Percentiles rank a stretch among this genome's conserved stretches.
Evolutionary conservation across 441 rosid genomes (phyloP).

Genomic region (Croton setiger): DNA sequence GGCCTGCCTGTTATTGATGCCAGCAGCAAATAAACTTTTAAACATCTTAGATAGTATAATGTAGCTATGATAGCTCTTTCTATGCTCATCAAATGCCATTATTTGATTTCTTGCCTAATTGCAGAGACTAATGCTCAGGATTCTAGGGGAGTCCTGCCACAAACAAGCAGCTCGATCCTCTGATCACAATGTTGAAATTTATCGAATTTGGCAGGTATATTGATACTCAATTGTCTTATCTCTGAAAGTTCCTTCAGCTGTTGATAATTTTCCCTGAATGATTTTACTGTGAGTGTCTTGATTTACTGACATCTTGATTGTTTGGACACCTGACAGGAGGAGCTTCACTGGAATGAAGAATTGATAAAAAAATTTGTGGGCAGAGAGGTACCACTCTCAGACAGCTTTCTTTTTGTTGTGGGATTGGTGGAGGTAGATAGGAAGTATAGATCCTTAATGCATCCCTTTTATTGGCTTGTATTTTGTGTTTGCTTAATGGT

Average conservation of each 20-base stretch:
- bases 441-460: not conserved
- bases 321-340: slow-evolving; percentile 54
- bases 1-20: not conserved
- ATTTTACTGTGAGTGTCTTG: not conserved
- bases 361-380: slow-evolving; percentile 67
- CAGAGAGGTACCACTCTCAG: slow-evolving; percentile 62
- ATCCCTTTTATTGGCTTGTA: not conserved
- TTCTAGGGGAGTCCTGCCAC: slow-evolving; percentile 34
- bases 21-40: not conserved
- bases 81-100: not conserved
- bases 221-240: not conserved
- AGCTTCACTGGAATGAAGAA: slow-evolving; percentile 70
- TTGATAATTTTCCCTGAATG: not conserved
- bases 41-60: not conserved
- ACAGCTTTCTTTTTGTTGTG: not conserved
- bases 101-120: slow-evolving; percentile 21
- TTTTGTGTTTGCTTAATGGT: not conserved
- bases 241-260: not conserved
- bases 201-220: slow-evolving; percentile 54
- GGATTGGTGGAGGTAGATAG: not conserved
- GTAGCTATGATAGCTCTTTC: not conserved
- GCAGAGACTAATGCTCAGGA: slow-evolving; percentile 61
- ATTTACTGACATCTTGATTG: slow-evolving; percentile 13
- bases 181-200: slow-evolving; percentile 30
- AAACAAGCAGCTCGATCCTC: slow-evolving; percentile 30